A percentile compares a stretch with the other conserved stretches of the same genome.
Evolutionary conservation across 23 red algal genomes (phyloP).

Genomic region (Cyanidioschyzon merolae): DNA sequence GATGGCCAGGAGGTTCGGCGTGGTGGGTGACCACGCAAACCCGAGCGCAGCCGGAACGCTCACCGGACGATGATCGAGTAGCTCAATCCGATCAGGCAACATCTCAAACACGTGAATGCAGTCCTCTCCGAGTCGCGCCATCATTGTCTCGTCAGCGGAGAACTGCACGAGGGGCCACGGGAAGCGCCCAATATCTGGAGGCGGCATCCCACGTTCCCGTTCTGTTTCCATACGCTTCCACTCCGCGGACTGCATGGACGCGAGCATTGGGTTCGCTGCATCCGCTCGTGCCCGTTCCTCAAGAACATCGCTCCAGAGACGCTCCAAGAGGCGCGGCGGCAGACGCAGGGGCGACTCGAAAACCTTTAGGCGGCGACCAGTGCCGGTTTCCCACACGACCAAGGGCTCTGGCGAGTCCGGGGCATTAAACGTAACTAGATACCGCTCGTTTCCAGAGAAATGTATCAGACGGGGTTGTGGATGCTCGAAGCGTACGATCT

Average conservation of each 20-base stretch:
- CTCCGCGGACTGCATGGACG: conserved; percentile 8
- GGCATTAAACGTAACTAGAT: conserved; percentile 78
- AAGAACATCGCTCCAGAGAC: conserved; percentile 19
- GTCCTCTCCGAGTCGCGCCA: conserved; percentile 67
- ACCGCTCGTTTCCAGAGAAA: conserved; percentile 84
- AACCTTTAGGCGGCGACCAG: conserved; percentile 44
- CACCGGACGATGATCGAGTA: conserved; percentile 81
- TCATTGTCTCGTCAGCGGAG: conserved; percentile 66
- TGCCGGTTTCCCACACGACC: conserved; percentile 57
- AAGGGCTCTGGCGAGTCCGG: conserved; percentile 53
- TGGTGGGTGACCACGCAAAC: conserved; percentile 89
- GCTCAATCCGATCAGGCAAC: conserved; percentile 51
- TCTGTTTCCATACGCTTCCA: neutral
- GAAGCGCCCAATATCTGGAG: neutral
- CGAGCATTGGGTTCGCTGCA: conserved; percentile 11
- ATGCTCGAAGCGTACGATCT: conserved; percentile 86
- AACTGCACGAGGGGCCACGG: conserved; percentile 92
- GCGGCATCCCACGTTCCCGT: conserved; percentile 5
- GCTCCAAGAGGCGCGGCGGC: conserved; percentile 40
- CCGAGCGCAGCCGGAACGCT: conserved; percentile 41
- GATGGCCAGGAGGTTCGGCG: conserved; percentile 65
- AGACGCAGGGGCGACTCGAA: conserved; percentile 49
- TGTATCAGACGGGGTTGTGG: conserved; percentile 44
- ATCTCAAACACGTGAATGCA: conserved; percentile 55
- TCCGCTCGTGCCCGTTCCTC: neutral